Evolutionary conservation across 179 eudicot genomes (phyloP), one percentile per base, ranked within the genome.

Genomic region (Nepenthes alata): DNA sequence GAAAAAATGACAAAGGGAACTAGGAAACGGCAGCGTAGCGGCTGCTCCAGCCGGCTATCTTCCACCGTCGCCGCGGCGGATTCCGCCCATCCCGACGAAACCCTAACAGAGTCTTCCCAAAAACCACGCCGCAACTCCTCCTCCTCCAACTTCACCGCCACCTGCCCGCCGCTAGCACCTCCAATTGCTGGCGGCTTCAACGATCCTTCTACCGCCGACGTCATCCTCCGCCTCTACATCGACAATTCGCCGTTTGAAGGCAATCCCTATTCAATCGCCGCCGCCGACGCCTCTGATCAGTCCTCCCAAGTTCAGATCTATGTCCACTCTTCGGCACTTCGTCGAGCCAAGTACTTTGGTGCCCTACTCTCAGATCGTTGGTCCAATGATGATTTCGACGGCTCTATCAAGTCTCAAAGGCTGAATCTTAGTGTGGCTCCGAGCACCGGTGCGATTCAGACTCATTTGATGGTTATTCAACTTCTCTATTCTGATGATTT

Each of bases 301-400:
- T 65, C 61, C n/a, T 60, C 72, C 35, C 81, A 82, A 50, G 65
- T 77, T 34, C 73, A 82, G 60, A 60, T 89, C 54, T 75, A 77
- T 57, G 81, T 89, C 3, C 97, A 88, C 70, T 88, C 96, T 0
- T 36, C 69, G 15, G 78, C 72, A 15, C 71, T 88, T 61, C 69
- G 76, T 52, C 68, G 79, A 1, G 87, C 97, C 2, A 84, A 81
- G 53, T 91, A 83, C 72, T 91, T 91, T 60, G 64, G 75, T 11
- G 78, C 96, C 0, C 67, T 86, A 7, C 72, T 91, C 3, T 91
- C 96, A 0, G 89, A 82, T 71, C 95, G 96, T 11, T 91, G 97
- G 97, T 74, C 63, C 53, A 67, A 54, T 2, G 79, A 83, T 6
- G 72, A 78, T 36, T 25, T 53, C 44, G 65, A 57, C 2, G 49